These are phyloP conservation scores for Candida neerlandica DNA, from an alignment of 1,139 yeast species.

Conservation along the genomic window DNA sequence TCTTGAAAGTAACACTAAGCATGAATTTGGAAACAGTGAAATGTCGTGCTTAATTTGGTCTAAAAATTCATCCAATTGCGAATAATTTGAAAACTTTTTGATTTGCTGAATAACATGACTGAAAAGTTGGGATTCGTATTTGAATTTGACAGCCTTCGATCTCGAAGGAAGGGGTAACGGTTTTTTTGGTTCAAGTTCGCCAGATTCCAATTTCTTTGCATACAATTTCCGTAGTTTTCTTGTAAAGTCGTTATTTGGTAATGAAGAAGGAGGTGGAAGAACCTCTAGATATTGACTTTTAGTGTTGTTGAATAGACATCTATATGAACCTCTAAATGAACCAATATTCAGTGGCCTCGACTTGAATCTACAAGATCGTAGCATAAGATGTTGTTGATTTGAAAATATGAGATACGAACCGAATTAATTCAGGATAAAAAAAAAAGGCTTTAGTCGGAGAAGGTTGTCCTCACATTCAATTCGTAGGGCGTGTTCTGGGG, in stretches of 20 bases:
- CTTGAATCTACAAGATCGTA: too few relatives aligned
- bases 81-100: not conserved
- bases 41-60: not conserved
- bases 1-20: not conserved
- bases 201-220: not conserved
- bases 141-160: not conserved
- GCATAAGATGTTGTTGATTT: too few relatives aligned
- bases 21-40: not conserved
- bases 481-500: too few relatives aligned
- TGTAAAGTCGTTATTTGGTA: not conserved
- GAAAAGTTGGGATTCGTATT: not conserved
- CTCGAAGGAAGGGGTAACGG: not conserved
- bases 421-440: too few relatives aligned
- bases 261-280: not conserved
- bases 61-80: not conserved
- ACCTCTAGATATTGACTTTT: not conserved
- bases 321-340: not conserved
- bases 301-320: too few relatives aligned
- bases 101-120: not conserved
- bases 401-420: too few relatives aligned
- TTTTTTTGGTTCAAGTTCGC: not conserved
- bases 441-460: too few relatives aligned
- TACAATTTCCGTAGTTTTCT: not conserved
- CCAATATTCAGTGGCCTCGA: too few relatives aligned
- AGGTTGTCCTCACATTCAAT: too few relatives aligned